Evolutionary conservation across 768 basidiomycete genomes (phyloP).

Genomic region (Leccinum boreale): DNA sequence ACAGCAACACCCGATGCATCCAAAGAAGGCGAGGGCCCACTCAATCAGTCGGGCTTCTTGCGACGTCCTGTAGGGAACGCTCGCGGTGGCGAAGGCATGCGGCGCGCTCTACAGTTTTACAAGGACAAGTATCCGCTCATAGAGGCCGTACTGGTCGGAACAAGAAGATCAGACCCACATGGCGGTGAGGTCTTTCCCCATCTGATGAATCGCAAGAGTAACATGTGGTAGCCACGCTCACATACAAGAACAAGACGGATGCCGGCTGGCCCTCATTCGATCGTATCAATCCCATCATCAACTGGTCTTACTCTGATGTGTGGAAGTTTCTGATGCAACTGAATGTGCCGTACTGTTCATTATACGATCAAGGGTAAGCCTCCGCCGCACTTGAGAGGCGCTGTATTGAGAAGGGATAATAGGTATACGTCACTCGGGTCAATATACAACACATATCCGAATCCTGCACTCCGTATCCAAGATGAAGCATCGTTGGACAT

Average conservation of each 20-base stretch:
- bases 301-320: conserved; percentile 89
- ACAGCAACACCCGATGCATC: conserved; percentile 25
- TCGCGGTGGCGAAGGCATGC: conserved; percentile 72
- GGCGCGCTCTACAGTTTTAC: conserved; percentile 70
- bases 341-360: conserved; percentile 76
- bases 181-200: conserved; percentile 63
- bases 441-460: conserved; percentile 90
- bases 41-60: conserved; percentile 17
- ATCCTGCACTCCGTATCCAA: conserved; percentile 67
- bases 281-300: conserved; percentile 92
- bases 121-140: conserved; percentile 63
- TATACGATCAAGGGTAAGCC: conserved; percentile 89
- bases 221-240: conserved; percentile 56
- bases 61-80: conserved; percentile 44
- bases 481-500: conserved; percentile 6
- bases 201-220: background rate
- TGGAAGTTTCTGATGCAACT: conserved; percentile 82
- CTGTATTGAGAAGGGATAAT: background rate
- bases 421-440: conserved; percentile 99
- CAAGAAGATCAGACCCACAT: conserved; percentile 86
- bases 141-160: conserved; percentile 85
- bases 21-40: conserved; percentile 5
- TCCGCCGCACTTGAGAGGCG: background rate
- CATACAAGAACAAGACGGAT: conserved; percentile 78
- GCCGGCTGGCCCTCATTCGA: conserved; percentile 86